Percentiles rank a stretch among this genome's conserved stretches.
Conservation (phyloP, 2,329 filamentous ascomycete species). For the Aspergillus fumigatus region DNA sequence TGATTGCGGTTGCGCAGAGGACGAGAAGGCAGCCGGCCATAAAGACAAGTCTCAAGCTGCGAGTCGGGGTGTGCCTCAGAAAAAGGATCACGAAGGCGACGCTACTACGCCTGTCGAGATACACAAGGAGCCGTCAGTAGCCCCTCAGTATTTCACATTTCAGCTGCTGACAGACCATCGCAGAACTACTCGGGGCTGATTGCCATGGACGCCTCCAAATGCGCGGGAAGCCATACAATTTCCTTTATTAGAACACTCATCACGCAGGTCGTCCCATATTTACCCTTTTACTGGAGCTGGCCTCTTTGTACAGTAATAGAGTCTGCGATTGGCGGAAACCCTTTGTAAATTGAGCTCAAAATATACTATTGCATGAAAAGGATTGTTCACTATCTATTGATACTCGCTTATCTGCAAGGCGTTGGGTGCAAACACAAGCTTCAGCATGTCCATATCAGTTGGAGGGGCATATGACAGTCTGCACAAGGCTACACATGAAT, state of each 20-base stretch:
- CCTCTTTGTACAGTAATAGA: neutral
- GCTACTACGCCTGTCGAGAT: conserved; percentile 28
- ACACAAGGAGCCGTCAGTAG: conserved; percentile 32
- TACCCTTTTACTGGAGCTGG: neutral
- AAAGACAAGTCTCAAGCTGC: neutral
- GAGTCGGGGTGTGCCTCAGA: neutral
- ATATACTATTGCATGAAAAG: neutral
- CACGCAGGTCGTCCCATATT: neutral
- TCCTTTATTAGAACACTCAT: neutral
- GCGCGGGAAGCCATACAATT: no score
- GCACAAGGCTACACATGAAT: conserved; percentile 4
- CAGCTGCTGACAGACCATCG: conserved; percentile 12
- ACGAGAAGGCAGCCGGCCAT: conserved; percentile 37
- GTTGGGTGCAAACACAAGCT: neutral
- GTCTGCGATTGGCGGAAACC: neutral
- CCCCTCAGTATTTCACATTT: conserved; percentile 3
- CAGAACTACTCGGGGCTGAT: conserved; percentile 27
- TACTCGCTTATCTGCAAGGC: neutral
- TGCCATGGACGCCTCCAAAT: neutral
- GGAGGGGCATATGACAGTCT: neutral
- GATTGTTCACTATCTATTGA: neutral
- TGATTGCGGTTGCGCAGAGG: conserved; percentile 61
- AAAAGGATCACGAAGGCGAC: conserved; percentile 1
- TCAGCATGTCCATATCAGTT: neutral
- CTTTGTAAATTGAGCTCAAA: neutral